Percentiles rank a stretch among this genome's conserved stretches.
Evolutionary conservation across 495 filamentous ascomycete species (phyloP).

Genomic region (Penicillium bovifimosum): DNA sequence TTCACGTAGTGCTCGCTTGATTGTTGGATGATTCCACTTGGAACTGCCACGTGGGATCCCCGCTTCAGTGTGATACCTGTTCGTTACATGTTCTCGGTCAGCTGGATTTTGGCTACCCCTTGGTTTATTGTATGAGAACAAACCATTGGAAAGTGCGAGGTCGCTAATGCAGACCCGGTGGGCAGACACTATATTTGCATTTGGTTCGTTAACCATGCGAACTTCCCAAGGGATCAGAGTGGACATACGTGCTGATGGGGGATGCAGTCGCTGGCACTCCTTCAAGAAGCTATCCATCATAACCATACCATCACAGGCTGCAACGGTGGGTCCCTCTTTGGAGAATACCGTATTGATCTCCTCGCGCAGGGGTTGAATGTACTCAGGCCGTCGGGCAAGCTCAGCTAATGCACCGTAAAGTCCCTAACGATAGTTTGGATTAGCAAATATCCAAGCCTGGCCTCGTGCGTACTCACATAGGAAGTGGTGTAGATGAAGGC

Average conservation of each 20-base stretch:
- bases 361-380: conserved; percentile 20
- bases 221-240: background rate
- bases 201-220: background rate
- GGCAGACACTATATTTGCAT: conserved; percentile 19
- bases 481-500: conserved; percentile 26
- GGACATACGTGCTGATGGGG: conserved; percentile 21
- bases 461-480: conserved; percentile 11
- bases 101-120: background rate
- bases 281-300: conserved; percentile 28
- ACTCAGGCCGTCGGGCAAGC: conserved; percentile 24
- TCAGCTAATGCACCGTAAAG: conserved; percentile 21
- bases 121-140: background rate
- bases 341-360: conserved; percentile 14
- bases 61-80: conserved; percentile 22
- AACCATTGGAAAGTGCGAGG: conserved; percentile 20
- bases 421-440: conserved; percentile 7
- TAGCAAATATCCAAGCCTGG: background rate
- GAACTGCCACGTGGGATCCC: conserved; percentile 21
- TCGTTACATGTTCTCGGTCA: background rate
- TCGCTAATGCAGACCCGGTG: conserved; percentile 18
- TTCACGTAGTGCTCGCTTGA: conserved; percentile 12
- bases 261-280: conserved; percentile 25
- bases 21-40: conserved; percentile 22
- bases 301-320: conserved; percentile 16
- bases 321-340: conserved; percentile 8